Evolutionary conservation across 2,329 filamentous ascomycete genomes (phyloP), one percentile per base, ranked within the genome.

Genomic region (Penicillium sclerotiorum): DNA sequence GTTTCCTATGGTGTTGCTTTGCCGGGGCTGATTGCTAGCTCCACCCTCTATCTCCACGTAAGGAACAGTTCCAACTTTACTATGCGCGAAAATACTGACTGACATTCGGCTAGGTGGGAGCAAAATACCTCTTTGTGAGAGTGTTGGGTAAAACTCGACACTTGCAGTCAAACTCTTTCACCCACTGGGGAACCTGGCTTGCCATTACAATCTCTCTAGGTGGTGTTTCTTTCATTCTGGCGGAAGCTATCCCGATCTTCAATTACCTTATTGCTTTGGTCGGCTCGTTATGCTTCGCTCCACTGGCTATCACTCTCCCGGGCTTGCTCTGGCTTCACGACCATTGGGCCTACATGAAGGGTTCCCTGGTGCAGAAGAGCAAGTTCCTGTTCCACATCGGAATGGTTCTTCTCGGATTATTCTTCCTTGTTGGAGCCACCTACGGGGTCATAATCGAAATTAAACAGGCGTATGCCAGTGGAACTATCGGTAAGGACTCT

Each of bases 1-100:
- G 74, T 85, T 0, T 68, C 80, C 1, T 86, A 85, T 55, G 83
- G 82, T 4, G 71, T 86, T 38, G 82, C 75, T 2, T 61, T 84
- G 8, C 65, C 77, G 8, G 80, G 81, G 4, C 70, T 85, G 8
- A 65, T 80, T 27, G 75, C 84, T 20, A 75, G 72, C 42, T 71
- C 68, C 4, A 70, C 66, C n/a, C 56, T 77, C 6, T 77, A 76
- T 57, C 57, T 75, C 9, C 77, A 64, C 47, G 49, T 55, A 8
- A 46, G 49, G 13, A 18, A 9, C 38, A 25, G 22, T 15, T 41
- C n/a, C 13, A 11, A 33, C 23, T 33, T 11, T 13, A 3, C n/a
- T 2, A 30, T 7, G 25, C 25, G 25, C 25, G 30, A 23, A 30
- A 11, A 3, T 1, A 8, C 5, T 4, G 15, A 8, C 5, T 4